Conservation (phyloP, 805 yeast genomes). For the Nakazawaea anatomiae region DNA sequence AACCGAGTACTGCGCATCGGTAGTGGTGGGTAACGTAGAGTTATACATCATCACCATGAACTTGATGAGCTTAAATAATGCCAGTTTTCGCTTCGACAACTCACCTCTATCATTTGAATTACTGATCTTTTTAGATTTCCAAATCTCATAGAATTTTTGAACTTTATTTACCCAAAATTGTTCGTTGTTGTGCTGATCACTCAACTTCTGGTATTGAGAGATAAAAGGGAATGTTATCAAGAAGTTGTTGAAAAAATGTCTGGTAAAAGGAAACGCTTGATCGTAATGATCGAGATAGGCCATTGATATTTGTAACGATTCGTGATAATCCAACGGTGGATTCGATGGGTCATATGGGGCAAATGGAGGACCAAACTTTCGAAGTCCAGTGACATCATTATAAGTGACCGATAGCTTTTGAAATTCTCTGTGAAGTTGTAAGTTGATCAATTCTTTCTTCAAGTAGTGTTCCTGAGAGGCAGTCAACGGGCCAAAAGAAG, state of each 20-base stretch:
- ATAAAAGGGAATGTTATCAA: conserved; percentile 75
- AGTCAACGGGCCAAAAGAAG: conserved; percentile 24
- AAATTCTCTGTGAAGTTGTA: conserved; percentile 59
- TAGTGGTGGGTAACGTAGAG: conserved; percentile 60
- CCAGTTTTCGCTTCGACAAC: conserved; percentile 61
- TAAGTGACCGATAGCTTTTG: conserved; percentile 36
- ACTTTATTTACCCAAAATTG: conserved; percentile 77
- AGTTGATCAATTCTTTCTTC: conserved; percentile 70
- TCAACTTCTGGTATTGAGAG: conserved; percentile 18
- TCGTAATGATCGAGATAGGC: conserved; percentile 17
- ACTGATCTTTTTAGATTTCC: conserved; percentile 67
- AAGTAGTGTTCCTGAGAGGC: conserved; percentile 81
- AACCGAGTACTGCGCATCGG: conserved; percentile 45
- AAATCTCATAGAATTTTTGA: conserved; percentile 76
- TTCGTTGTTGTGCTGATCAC: conserved; percentile 35
- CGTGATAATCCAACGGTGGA: conserved; percentile 18
- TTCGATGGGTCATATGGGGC: conserved; percentile 35
- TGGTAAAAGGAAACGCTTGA: conserved; percentile 57
- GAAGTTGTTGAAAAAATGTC: conserved; percentile 59
- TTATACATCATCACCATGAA: conserved; percentile 65
- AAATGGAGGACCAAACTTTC: conserved; percentile 78
- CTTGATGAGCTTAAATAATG: conserved; percentile 55
- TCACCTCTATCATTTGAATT: conserved; percentile 72
- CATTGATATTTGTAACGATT: conserved; percentile 14
- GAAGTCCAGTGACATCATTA: conserved; percentile 55